A percentile compares a stretch with the other conserved stretches of the same genome.
phyloP scores from a whole-genome alignment of 805 yeast species.

The Starmerella ratchasimensis region DNA sequence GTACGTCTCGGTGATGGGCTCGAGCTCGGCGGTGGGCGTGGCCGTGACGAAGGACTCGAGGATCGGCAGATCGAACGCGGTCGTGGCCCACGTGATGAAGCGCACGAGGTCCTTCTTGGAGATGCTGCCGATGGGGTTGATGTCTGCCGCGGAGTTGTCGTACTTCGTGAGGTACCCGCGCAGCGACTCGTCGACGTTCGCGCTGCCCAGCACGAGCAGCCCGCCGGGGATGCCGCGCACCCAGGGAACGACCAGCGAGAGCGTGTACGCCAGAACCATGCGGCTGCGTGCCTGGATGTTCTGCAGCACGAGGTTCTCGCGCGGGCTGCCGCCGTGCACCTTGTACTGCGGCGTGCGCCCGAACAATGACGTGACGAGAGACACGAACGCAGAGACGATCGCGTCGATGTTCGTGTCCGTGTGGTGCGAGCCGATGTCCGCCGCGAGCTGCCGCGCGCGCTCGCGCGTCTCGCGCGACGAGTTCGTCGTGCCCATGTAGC shows the following conservation, averaged over 20 bases:
- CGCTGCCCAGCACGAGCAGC: conserved; percentile 80
- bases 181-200: conserved; percentile 92
- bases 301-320: conserved; percentile 87
- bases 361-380: conserved; percentile 74
- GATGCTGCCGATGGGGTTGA: conserved; percentile 97
- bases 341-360: conserved; percentile 81
- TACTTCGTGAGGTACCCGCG: conserved; percentile 93
- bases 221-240: conserved; percentile 70
- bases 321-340: conserved; percentile 83
- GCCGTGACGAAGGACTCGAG: conserved; percentile 71
- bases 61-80: conserved; percentile 59
- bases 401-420: conserved; percentile 85
- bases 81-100: conserved; percentile 69
- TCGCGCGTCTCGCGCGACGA: conserved; percentile 76
- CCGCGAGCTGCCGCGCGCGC: conserved; percentile 67
- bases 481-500: conserved; percentile 92
- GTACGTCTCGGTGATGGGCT: conserved; percentile 82
- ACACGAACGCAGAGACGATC: conserved; percentile 57
- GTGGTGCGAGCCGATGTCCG: conserved; percentile 73
- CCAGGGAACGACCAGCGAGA: conserved; percentile 95
- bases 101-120: conserved; percentile 84
- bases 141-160: conserved; percentile 94
- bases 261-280: conserved; percentile 85
- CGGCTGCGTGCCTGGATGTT: conserved; percentile 92
- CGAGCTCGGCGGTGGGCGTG: conserved; percentile 95